Percentiles rank a stretch among this genome's conserved stretches.
Evolutionary conservation across 345 rosid genomes (phyloP).

Genomic region (Xanthoceras sorbifolium): DNA sequence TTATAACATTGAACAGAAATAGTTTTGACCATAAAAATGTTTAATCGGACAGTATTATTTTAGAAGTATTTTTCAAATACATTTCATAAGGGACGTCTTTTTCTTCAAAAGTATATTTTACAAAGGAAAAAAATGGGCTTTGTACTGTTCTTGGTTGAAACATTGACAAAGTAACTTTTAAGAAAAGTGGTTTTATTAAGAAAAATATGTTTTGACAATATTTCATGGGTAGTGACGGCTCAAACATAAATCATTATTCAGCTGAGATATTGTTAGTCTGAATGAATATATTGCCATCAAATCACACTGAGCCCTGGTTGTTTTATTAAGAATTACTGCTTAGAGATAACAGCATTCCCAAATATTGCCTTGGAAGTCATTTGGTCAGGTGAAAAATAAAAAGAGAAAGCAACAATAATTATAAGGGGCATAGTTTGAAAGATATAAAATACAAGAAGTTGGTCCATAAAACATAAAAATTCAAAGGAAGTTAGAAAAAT

Average conservation of each 20-base stretch:
- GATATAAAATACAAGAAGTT: background rate
- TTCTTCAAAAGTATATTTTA: background rate
- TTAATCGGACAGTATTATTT: too few species aligned
- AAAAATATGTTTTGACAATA: too few species aligned
- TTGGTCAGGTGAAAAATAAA: background rate
- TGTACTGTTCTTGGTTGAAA: too few species aligned
- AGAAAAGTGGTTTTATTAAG: too few species aligned
- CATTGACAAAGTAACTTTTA: too few species aligned
- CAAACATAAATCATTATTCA: too few species aligned
- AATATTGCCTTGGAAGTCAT: background rate
- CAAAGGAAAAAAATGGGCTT: too few species aligned
- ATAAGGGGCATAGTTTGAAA: background rate
- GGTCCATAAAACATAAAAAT: conserved; percentile 3
- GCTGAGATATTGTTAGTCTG: too few species aligned
- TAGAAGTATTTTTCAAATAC: background rate
- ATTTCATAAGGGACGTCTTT: background rate
- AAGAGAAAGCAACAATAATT: background rate
- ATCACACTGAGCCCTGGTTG: too few species aligned
- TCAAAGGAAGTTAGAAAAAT: background rate
- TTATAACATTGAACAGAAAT: too few species aligned
- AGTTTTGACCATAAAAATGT: background rate
- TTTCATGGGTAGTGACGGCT: too few species aligned
- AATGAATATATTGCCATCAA: too few species aligned
- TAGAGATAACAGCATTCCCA: background rate
- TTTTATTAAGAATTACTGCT: background rate